Evolutionary conservation across 257 asterid species (phyloP).

Genomic region (Solanum sitiens): DNA sequence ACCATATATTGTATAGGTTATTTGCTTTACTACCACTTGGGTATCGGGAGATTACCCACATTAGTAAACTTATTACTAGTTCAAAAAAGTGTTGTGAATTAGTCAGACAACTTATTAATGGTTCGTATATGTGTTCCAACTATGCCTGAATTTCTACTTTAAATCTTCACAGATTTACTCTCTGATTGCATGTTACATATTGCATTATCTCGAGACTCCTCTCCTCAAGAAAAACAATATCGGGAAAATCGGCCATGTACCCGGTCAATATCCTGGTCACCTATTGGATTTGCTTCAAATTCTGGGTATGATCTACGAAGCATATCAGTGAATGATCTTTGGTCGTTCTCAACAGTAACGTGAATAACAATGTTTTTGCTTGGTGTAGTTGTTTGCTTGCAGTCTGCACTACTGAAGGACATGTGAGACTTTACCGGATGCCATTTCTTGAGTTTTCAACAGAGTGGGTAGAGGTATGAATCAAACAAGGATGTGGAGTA

Average conservation of each 20-base stretch:
- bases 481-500: background rate
- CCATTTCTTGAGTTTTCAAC: conserved; percentile 60
- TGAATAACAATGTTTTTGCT: background rate
- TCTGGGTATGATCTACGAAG: conserved; percentile 48
- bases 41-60: background rate
- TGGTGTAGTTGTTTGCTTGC: conserved; percentile 78
- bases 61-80: background rate
- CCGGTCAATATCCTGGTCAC: conserved; percentile 92
- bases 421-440: conserved; percentile 64
- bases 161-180: conserved; percentile 37
- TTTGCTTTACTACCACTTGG: background rate
- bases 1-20: background rate
- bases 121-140: background rate
- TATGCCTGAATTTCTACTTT: background rate
- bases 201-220: conserved; percentile 43
- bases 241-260: conserved; percentile 43
- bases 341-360: background rate
- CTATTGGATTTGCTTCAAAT: conserved; percentile 69
- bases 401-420: conserved; percentile 73
- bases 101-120: background rate
- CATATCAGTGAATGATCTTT: background rate
- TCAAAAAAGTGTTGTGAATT: background rate
- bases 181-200: conserved; percentile 59
- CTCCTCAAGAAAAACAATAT: background rate
- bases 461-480: conserved; percentile 83